Base-by-base conservation (phyloP, 805 yeast species). In the Kazachstania kunashirensis region DNA sequence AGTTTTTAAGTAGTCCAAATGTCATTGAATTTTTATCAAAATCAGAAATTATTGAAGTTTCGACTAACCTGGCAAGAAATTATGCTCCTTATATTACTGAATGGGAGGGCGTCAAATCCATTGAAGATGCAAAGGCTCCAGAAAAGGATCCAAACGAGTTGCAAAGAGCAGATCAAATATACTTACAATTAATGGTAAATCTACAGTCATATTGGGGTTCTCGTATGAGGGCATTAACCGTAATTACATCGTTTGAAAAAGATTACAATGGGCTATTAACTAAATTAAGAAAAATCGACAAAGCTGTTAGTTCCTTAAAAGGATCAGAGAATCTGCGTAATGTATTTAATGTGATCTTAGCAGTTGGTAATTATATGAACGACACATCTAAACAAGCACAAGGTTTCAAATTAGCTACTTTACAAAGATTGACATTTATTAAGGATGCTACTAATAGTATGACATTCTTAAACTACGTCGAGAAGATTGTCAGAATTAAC, bases 361-460 rank as follows among this genome's bases (percentile, higher is more conserved):
- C 88, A 4, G 92, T 92, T 34, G 99, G 98, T 41, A 92, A 92
- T 57, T 89, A 79, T 57, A 92, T 92, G 98, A 92, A 94, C 56
- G 95, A 86, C 50, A 66, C 76, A n/a, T 68, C 84, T 2, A 88
- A 86, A 49, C 95, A 86, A 56, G 97, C 96, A 1, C 71, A 74
- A 46, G 99, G 99, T 3, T 94, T 94, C 68, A 81, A 82, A 50
- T 65, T 92, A 41, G 79, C 84, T 31, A 84, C 96, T n/a, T 67
- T 92, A 36, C 96, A 86, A 52, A 67, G 97, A 47, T 68, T 92
- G 40, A 84, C 81, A 23, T 86, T 94, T 47, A 79, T 94, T 62
- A 92, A 92, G 55, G 96, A 89, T 59, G 85, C 81, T 19, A 73
- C 77, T 41, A 88, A 89, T 55, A 73, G 85, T 5, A 77, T 82